phyloP scores from a whole-genome alignment of 2,329 filamentous ascomycete species.

The Paecilomyces formosus region DNA sequence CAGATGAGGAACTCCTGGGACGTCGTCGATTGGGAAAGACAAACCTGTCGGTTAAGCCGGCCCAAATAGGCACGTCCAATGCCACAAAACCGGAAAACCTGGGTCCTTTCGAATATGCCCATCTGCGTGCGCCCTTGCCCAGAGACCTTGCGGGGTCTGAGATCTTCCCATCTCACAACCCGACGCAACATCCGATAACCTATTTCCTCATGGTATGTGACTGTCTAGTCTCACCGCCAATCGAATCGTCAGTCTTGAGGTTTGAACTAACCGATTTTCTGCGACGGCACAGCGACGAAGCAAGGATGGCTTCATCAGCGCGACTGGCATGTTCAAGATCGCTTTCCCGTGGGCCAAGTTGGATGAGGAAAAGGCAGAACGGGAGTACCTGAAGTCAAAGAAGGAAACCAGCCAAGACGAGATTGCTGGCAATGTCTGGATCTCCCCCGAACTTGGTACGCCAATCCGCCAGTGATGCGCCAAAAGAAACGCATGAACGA shows the following conservation, averaged over 20 bases:
- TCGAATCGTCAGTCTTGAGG: not conserved
- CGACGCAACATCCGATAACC: conserved; percentile 63
- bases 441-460: conserved; percentile 66
- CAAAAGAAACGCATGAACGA: not conserved
- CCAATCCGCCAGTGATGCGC: not conserved
- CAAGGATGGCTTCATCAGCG: conserved; percentile 58
- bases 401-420: conserved; percentile 78
- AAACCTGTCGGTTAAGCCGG: conserved; percentile 75
- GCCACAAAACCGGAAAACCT: conserved; percentile 66
- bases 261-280: conserved; percentile 1
- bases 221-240: not conserved
- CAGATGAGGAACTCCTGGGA: conserved; percentile 68
- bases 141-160: conserved; percentile 81
- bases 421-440: conserved; percentile 95
- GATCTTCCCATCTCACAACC: conserved; percentile 72
- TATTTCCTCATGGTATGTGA: conserved; percentile 82
- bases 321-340: conserved; percentile 64
- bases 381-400: conserved; percentile 73
- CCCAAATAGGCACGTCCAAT: conserved; percentile 61
- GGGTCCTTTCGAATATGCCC: conserved; percentile 90
- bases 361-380: conserved; percentile 52
- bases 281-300: conserved; percentile 47
- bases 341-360: conserved; percentile 58
- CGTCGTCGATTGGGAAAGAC: conserved; percentile 89
- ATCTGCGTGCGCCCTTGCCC: conserved; percentile 84